These are phyloP conservation scores for Botryosphaeria dothidea DNA, from an alignment of 2,329 filamentous ascomycete species.

Conservation along the genomic window DNA sequence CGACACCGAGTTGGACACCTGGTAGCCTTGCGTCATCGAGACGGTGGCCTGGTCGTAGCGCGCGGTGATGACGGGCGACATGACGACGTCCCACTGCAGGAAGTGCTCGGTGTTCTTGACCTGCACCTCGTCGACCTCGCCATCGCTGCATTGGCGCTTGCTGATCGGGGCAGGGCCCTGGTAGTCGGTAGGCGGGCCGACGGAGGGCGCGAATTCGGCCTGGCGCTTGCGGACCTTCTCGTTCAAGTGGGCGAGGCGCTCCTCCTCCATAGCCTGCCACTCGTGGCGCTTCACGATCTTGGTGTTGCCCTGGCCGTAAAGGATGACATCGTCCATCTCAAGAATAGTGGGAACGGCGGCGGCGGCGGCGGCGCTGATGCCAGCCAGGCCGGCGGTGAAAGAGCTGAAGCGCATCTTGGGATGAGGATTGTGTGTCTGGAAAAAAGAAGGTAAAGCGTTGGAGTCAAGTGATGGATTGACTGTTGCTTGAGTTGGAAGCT, in stretches of 20 bases:
- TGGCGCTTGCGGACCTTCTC: neutral
- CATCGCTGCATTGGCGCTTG: neutral
- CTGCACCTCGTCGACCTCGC: neutral
- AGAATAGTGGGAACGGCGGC: neutral
- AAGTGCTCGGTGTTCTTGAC: neutral
- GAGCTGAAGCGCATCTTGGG: neutral
- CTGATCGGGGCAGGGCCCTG: neutral
- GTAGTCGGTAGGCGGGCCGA: neutral
- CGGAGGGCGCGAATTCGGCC: neutral
- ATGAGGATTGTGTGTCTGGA: neutral
- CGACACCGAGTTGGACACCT: constrained; percentile 23
- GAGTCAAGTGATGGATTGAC: neutral
- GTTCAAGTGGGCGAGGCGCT: neutral
- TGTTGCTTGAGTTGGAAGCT: neutral
- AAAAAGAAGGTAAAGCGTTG: neutral
- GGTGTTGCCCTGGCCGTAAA: neutral
- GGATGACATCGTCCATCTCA: neutral
- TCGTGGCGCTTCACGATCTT: constrained; percentile 2
- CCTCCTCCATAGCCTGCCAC: neutral
- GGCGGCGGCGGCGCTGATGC: neutral
- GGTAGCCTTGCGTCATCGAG: constrained; percentile 18
- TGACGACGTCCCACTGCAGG: constrained; percentile 1
- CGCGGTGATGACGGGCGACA: constrained; percentile 2
- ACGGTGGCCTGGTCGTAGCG: neutral
- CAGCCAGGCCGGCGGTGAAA: neutral